Conservation (phyloP, 768 basidiomycete genomes). For the Strobilomyces dryophilus region DNA sequence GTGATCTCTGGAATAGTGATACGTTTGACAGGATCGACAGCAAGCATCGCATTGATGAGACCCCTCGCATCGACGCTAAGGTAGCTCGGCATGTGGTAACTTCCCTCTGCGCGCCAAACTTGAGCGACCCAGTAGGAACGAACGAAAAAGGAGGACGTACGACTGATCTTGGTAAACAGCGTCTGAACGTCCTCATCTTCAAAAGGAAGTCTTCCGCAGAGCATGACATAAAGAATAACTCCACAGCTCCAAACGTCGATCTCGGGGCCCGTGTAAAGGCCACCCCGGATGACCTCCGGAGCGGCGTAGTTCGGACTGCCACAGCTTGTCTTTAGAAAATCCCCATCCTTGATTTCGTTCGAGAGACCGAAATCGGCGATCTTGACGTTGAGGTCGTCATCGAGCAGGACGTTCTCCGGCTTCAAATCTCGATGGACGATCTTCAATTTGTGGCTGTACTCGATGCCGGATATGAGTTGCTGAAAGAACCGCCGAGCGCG, state of each 20-base stretch:
- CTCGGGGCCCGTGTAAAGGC: conserved; percentile 94
- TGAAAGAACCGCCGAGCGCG: conserved; percentile 95
- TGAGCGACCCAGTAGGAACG: not conserved
- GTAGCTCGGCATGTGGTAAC: conserved; percentile 79
- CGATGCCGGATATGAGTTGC: conserved; percentile 93
- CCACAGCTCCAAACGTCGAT: conserved; percentile 99
- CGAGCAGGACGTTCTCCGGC: conserved; percentile 90
- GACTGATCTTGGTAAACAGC: conserved; percentile 91
- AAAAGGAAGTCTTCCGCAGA: conserved; percentile 92
- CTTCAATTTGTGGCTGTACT: conserved; percentile 93
- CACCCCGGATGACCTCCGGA: conserved; percentile 94
- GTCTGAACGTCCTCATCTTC: conserved; percentile 95
- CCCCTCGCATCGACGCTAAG: conserved; percentile 73
- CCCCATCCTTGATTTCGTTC: conserved; percentile 94
- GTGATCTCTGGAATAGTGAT: conserved; percentile 92
- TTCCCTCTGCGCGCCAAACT: conserved; percentile 58
- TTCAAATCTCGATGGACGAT: conserved; percentile 98
- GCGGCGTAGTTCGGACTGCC: conserved; percentile 99
- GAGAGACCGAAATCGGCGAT: conserved; percentile 99
- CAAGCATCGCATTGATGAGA: conserved; percentile 86
- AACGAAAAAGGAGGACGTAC: conserved; percentile 38
- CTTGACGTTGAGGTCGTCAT: conserved; percentile 86
- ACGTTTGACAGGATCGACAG: conserved; percentile 90
- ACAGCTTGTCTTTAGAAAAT: conserved; percentile 95
- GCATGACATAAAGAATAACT: conserved; percentile 98